These are phyloP conservation scores for Plasmodium cynomolgi DNA, from an alignment of 169 alveolate species.

Conservation along the genomic window DNA sequence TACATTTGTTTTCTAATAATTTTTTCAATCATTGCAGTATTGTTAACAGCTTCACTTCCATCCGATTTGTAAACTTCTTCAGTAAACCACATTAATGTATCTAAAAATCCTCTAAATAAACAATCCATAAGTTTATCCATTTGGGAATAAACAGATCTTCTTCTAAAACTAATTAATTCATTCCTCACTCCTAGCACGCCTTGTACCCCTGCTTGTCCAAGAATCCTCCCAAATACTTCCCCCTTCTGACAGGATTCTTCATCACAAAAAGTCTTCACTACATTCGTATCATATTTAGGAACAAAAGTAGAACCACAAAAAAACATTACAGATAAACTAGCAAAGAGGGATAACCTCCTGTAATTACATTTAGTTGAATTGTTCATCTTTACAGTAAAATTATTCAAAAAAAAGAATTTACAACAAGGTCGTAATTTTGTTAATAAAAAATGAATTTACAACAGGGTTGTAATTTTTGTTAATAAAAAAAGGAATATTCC, in stretches of 20 bases:
- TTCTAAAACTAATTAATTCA: conserved; percentile 13
- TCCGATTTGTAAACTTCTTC: conserved; percentile 27
- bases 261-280: background rate
- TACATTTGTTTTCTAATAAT: conserved; percentile 41
- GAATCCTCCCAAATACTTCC: background rate
- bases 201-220: background rate
- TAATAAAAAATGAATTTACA: background rate
- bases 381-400: background rate
- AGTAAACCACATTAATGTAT: conserved; percentile 27
- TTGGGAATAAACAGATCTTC: conserved; percentile 17
- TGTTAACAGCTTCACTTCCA: background rate
- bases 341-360: background rate
- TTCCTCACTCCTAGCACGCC: conserved; percentile 3
- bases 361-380: conserved; percentile 5
- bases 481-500: background rate
- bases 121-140: conserved; percentile 32
- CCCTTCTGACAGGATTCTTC: background rate
- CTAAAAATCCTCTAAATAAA: conserved; percentile 52
- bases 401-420: background rate
- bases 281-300: background rate
- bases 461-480: background rate
- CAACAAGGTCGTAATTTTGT: background rate
- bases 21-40: conserved; percentile 13
- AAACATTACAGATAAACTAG: background rate
- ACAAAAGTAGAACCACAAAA: background rate